Evolutionary conservation across 116 monocot genomes (phyloP), one percentile per base, ranked within the genome.

Genomic region (Posidonia oceanica): DNA sequence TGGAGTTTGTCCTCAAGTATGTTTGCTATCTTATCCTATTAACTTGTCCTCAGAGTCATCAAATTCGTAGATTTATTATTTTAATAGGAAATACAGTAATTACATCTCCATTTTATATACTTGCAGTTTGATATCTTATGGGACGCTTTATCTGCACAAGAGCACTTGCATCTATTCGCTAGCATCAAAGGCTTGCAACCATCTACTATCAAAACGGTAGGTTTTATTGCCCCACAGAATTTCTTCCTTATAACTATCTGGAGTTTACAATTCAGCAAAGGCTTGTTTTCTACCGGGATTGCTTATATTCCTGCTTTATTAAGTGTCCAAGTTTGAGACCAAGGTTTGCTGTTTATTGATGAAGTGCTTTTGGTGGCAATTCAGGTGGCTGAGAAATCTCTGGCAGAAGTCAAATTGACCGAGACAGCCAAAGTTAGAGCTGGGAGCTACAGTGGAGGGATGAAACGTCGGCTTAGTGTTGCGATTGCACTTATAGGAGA

Each of bases 1-100:
- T 8, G 94, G 94, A 60, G 90, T 94, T 67, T 94, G 94, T 71
- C 94, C 94, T 0, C 94, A 94, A 83, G 94, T 94, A 71, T 54
- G 14, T 56, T 20, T 51, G 14, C 16, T 59, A 72, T 20, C 20
- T 37, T 12, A 48, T 10, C 7, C 7, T 48, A 12, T 48, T 10
- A 14, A 62, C 7, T 3, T 52, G 41, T 68, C 54, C 8, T 22
- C 14, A 56, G 36, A 52, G 67, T 67, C 40, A 65, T 20, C n/a
- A 68, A 68, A 20, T 17, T 52, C 29, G 3, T 4, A 52, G 42
- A 14, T 54, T 22, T 7, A 41, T 37, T 17, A 52, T 54, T 36
- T 54, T 21, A 68, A 16, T 15, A 68, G 5, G 5, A 14, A 71
- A 70, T 56, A 8, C 53, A 56, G 2, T 39, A 65, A 39, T 56